Evolutionary conservation across 768 basidiomycete genomes (phyloP), one percentile per base, ranked within the genome.

Genomic region (Floccularia luteovirens): DNA sequence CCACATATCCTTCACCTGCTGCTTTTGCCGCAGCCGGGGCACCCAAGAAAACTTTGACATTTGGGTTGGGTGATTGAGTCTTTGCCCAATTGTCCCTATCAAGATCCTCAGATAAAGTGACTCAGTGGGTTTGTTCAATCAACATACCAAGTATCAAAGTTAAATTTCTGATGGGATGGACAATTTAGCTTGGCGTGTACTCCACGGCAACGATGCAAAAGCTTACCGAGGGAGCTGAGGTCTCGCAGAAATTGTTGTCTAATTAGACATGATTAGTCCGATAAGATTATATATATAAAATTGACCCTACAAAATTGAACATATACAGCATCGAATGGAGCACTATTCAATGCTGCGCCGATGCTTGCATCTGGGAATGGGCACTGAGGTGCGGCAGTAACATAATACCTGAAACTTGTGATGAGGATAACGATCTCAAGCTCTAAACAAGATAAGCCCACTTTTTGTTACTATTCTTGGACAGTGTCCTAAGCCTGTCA

Each of bases 331-430:
- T 86, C 83, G 47, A 85, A 85, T 3, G 59, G 66, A 5, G 75
- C 81, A 8, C 62, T 63, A 51, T 79, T 71, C 43, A 86, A 58
- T 23, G 76, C 74, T 21, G 63, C 60, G n/a, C 78, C 74, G 2
- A 86, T 56, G 46, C 70, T 66, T 2, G 70, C 72, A 50, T 85
- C 83, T 1, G 83, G 82, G 66, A 75, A 85, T 1, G 79, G 78
- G 51, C 82, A 85, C 51, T 66, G 79, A 21, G 74, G 76, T 2
- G 76, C 75, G 24, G 67, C 77, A 19, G 78, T 78, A 35, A 82
- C 58, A 51, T 76, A 82, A 56, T 78, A 84, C 33, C 77, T 77
- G 42, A n/a, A 37, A 38, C 24, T 31, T 11, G 23, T 19, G 31
- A 24, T 41, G 34, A 38, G 37, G 31, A 42, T 3, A 25, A 23